A percentile compares a stretch with the other conserved stretches of the same genome.
Evolutionary conservation across 1,139 yeast species (phyloP).

Genomic region (Cylindricascospora bacillispora): DNA sequence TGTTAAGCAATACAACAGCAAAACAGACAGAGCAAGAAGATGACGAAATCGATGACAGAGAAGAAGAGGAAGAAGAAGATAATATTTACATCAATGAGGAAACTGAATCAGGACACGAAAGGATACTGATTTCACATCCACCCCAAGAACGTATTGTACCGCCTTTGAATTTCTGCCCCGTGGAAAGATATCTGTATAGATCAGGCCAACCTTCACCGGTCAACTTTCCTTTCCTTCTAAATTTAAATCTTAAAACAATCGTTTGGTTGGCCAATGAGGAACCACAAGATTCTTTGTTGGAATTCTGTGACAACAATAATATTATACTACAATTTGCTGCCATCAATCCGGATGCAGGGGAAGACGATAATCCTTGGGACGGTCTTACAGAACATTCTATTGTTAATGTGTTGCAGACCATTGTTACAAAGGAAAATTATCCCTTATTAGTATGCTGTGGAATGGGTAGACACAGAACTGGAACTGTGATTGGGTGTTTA

Average conservation of each 20-base stretch:
- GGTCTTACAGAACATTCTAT: conserved; percentile 81
- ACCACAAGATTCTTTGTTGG: conserved; percentile 77
- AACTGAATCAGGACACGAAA: conserved; percentile 20
- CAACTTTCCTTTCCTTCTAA: conserved; percentile 71
- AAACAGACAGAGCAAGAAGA: too few relatives aligned
- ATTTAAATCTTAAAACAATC: conserved; percentile 63
- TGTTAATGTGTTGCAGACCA: conserved; percentile 61
- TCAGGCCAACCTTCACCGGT: conserved; percentile 96
- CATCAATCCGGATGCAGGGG: conserved; percentile 50
- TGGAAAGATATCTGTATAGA: conserved; percentile 71
- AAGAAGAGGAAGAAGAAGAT: conserved; percentile 21
- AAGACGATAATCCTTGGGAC: conserved; percentile 89
- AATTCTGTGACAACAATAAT: conserved; percentile 60
- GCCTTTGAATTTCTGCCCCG: conserved; percentile 90
- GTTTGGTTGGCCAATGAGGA: conserved; percentile 95
- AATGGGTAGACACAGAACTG: conserved; percentile 95
- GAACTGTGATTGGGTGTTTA: conserved; percentile 88
- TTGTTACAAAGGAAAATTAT: conserved; percentile 57
- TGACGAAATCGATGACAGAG: conserved; percentile 10
- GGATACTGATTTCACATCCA: conserved; percentile 24
- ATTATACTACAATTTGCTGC: conserved; percentile 52
- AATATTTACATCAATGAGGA: conserved; percentile 22
- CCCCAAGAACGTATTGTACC: conserved; percentile 69
- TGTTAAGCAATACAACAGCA: too few relatives aligned
- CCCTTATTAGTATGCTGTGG: conserved; percentile 91